These are phyloP conservation scores for Nakazawaea laoshanensis DNA, from an alignment of 805 yeast species.

Conservation along the genomic window DNA sequence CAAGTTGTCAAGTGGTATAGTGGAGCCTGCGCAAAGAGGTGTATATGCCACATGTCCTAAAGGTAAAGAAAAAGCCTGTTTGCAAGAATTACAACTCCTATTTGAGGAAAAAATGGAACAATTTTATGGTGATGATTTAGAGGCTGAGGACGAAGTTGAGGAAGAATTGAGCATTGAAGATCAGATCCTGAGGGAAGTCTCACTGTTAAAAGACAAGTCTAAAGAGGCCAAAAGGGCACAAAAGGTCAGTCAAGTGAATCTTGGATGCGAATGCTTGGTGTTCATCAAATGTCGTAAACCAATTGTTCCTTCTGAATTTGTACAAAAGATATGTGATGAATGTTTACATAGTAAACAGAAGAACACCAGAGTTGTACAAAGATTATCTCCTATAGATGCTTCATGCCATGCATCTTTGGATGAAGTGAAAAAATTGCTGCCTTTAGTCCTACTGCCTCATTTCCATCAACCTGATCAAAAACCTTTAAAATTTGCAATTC, in stretches of 20 bases:
- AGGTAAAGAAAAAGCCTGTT: slow-evolving; percentile 68
- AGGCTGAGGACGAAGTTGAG: slow-evolving; percentile 24
- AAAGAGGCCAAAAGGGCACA: slow-evolving; percentile 32
- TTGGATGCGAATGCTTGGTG: slow-evolving; percentile 76
- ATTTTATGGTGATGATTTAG: slow-evolving; percentile 22
- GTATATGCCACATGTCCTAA: slow-evolving; percentile 85
- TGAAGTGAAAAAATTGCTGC: slow-evolving; percentile 55
- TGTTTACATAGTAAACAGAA: slow-evolving; percentile 41
- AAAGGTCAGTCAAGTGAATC: slow-evolving; percentile 47
- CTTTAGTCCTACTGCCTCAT: slow-evolving; percentile 54
- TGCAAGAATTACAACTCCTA: slow-evolving; percentile 59
- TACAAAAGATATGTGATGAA: slow-evolving; percentile 54
- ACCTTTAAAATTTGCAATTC: slow-evolving; percentile 63
- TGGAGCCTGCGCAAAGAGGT: slow-evolving; percentile 85
- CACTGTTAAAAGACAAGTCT: slow-evolving; percentile 39
- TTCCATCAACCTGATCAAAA: slow-evolving; percentile 44
- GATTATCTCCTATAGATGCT: slow-evolving; percentile 69
- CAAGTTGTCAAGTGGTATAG: slow-evolving; percentile 36
- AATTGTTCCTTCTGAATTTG: slow-evolving; percentile 68
- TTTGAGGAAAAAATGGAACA: slow-evolving; percentile 47
- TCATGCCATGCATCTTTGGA: slow-evolving; percentile 68
- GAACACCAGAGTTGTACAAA: slow-evolving; percentile 66
- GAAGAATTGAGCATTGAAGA: slow-evolving; percentile 63
- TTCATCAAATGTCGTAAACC: slow-evolving; percentile 79
- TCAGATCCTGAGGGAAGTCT: slow-evolving; percentile 63